Conservation (phyloP, 768 basidiomycete genomes). For the Boletus sp. region DNA sequence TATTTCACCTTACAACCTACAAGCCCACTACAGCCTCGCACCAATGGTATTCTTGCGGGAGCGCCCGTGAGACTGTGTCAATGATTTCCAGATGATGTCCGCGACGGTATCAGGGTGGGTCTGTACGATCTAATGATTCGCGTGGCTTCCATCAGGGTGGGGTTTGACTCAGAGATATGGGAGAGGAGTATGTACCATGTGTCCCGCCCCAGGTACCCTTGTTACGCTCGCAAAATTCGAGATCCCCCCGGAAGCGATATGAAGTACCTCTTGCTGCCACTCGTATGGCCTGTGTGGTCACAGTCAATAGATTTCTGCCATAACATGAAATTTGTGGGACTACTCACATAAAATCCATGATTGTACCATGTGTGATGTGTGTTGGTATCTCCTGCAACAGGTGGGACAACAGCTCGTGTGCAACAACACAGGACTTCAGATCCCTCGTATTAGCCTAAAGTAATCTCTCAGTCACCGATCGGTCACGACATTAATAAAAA, state of each 20-base stretch:
- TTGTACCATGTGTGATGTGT: not conserved
- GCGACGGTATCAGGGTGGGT: not conserved
- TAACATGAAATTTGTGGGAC: not conserved
- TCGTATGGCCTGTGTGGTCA: not conserved
- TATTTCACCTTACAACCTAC: too few species aligned
- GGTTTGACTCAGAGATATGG: not conserved
- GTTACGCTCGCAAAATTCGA: constrained; percentile 1
- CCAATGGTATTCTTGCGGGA: too few species aligned
- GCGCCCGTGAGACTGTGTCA: not conserved
- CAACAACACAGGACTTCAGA: not conserved
- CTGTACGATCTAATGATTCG: not conserved
- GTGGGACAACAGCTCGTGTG: not conserved
- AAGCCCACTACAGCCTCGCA: too few species aligned
- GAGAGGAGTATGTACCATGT: not conserved
- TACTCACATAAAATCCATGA: not conserved
- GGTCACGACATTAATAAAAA: not conserved
- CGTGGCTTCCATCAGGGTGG: not conserved
- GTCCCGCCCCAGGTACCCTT: not conserved
- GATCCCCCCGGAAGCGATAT: constrained; percentile 1
- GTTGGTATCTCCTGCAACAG: not conserved
- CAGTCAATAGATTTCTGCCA: not conserved
- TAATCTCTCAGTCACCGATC: not conserved
- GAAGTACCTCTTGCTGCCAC: not conserved
- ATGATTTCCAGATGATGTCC: constrained; percentile 7
- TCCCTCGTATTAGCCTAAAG: constrained; percentile 1